phyloP scores from a whole-genome alignment of 352 stramenopile species.

The Phytophthora fragariaefolia region DNA sequence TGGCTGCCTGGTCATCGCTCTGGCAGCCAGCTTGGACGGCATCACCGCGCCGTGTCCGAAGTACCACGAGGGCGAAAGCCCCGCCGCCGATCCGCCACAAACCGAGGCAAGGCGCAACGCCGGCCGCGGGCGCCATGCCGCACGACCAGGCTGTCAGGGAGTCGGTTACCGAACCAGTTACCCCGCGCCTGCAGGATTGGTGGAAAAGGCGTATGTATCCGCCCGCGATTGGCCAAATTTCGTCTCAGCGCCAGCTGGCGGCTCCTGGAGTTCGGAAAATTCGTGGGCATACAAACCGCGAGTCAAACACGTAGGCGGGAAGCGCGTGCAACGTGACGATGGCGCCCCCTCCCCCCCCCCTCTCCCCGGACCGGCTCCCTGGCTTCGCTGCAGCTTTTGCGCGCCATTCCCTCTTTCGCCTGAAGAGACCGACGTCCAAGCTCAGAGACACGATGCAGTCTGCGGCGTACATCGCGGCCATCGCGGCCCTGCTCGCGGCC shows the following conservation, averaged over 20 bases:
- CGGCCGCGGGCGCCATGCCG: background rate
- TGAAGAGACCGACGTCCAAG: slow-evolving; percentile 20
- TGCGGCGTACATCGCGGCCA: slow-evolving; percentile 31
- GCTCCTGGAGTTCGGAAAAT: slow-evolving; percentile 19
- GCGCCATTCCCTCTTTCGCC: slow-evolving; percentile 51
- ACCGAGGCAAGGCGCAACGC: background rate
- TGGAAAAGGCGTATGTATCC: background rate
- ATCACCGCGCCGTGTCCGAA: too few species aligned
- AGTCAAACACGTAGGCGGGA: slow-evolving; percentile 3
- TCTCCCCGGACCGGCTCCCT: slow-evolving; percentile 16
- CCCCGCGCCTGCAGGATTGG: background rate
- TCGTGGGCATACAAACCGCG: slow-evolving; percentile 27
- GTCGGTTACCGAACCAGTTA: slow-evolving; percentile 16
- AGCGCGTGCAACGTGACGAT: slow-evolving; percentile 20
- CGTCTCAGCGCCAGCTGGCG: slow-evolving; percentile 15
- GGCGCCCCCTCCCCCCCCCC: slow-evolving; percentile 31
- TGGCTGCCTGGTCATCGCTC: background rate
- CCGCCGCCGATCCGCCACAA: too few species aligned
- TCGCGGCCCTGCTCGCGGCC: slow-evolving; percentile 31
- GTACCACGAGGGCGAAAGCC: too few species aligned
- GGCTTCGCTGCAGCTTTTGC: slow-evolving; percentile 1
- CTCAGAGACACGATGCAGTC: slow-evolving; percentile 36
- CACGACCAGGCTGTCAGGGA: background rate
- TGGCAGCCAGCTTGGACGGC: too few species aligned
- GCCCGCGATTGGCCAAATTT: slow-evolving; percentile 12